These are phyloP conservation scores for Panellus pusillus DNA, from an alignment of 768 basidiomycete genomes.

Conservation along the genomic window DNA sequence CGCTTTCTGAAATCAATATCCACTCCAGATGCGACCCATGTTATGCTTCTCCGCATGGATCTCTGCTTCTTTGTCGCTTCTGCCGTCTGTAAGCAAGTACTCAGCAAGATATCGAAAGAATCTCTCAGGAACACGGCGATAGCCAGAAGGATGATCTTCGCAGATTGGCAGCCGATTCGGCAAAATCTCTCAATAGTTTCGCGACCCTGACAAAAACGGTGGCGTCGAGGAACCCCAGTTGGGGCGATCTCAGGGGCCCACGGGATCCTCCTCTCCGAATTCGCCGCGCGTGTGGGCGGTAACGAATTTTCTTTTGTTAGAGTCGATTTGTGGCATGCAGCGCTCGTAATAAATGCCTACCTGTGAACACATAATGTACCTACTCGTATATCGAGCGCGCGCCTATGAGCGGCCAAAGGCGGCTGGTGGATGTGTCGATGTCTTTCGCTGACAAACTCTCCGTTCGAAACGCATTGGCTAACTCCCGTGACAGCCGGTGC, in stretches of 20 bases:
- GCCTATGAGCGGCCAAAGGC: no score
- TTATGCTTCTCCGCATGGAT: slow-evolving; percentile 2
- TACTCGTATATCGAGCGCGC: no score
- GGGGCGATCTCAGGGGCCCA: no score
- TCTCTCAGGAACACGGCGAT: slow-evolving; percentile 11
- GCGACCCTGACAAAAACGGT: neutral
- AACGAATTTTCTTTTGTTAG: no score
- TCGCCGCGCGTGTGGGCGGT: no score
- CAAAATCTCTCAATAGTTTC: neutral
- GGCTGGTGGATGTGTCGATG: no score
- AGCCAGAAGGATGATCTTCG: neutral
- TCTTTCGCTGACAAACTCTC: slow-evolving; percentile 11
- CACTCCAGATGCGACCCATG: neutral
- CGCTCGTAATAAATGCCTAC: no score
- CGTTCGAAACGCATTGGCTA: slow-evolving; percentile 6
- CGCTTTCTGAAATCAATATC: no score
- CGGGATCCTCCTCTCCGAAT: no score
- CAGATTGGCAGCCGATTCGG: neutral
- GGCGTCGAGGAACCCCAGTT: no score
- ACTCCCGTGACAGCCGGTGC: slow-evolving; percentile 17
- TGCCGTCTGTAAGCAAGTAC: neutral
- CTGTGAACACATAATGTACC: no score
- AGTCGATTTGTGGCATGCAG: no score
- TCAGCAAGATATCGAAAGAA: neutral
- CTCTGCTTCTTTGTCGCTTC: neutral